Base-by-base conservation (phyloP, 495 filamentous ascomycete genomes). In the Barbatosphaeria neglecta region DNA sequence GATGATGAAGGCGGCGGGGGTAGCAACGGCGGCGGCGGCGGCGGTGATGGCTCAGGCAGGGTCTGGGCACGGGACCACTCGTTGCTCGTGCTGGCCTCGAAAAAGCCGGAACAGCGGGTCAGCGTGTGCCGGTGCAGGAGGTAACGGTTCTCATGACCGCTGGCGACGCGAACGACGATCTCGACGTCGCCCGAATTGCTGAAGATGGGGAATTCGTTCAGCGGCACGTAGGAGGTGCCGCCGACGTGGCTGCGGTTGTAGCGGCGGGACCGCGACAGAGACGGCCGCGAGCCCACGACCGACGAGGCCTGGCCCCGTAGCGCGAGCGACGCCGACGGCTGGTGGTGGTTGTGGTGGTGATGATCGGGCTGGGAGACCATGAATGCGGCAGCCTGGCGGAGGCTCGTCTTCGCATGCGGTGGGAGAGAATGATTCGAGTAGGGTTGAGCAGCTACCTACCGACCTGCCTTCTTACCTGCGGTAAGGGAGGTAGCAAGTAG, bases 201-300 rank as follows among this genome's bases (percentile, higher is more conserved):
- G 65, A 96, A 96, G 50, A 90, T 70, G 23, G 89, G 89, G 59
- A 95, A 96, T 51, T 94, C 88, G 59, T 95, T 95, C 60, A 86
- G 83, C 39, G 83, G 76, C 33, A 78, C 66, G 61, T 82, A 83
- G 11, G 78, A 72, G 39, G 72, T 69, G 52, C 84, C 84, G 33
- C 88, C 88, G 62, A 84, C 78, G 57, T 90, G 84, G 17, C 87
- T 92, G 43, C 87, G 83, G 64, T 80, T 79, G 47, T 84, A 82
- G 40, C 86, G 80, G 55, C 87, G 46, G 68, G 79, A 60, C 66
- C 77, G 65, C 61, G 54, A 76, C 57, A 52, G 39, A 19, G 61
- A 41, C 15, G 45, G 15, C 27, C 45, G 45, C 28, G 31, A 22
- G 13, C 63, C 67, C 33, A 68, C 57, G 17, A 82, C 73, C 16